Conservation (phyloP, 306 rosid species). For the Fragaria nilgerrensis region DNA sequence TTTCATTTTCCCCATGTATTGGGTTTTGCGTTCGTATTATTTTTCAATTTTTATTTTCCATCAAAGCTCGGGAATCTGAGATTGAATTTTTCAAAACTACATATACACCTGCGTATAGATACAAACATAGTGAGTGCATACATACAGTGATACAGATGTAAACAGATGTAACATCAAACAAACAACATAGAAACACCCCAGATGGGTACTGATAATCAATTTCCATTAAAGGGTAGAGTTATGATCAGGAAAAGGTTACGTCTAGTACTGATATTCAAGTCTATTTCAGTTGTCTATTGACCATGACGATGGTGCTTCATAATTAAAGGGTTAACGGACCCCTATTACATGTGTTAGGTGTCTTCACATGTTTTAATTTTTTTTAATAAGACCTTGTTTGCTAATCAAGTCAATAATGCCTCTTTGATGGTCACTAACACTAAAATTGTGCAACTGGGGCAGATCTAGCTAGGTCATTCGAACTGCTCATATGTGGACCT, state of each 20-base stretch:
- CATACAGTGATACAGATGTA: too few species aligned
- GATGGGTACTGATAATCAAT: neutral
- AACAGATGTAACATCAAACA: too few species aligned
- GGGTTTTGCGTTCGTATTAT: neutral
- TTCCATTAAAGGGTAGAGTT: neutral
- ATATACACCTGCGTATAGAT: neutral
- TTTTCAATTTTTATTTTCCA: neutral
- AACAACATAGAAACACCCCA: neutral
- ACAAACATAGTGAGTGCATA: neutral
- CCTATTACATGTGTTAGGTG: neutral
- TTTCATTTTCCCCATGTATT: neutral
- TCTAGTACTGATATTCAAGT: neutral
- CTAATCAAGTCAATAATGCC: conserved; percentile 2
- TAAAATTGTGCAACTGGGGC: neutral
- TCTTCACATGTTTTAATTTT: neutral
- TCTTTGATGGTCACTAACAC: neutral
- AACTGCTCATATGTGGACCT: neutral
- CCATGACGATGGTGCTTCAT: neutral
- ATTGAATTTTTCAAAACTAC: neutral
- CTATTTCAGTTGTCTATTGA: neutral
- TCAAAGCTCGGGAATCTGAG: neutral
- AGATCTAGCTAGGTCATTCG: neutral
- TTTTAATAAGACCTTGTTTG: neutral
- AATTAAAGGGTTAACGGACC: neutral
- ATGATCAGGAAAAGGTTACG: neutral